These are phyloP conservation scores for Amaranthus hypochondriacus DNA, from an alignment of 148 eudicot genomes.

Conservation along the genomic window DNA sequence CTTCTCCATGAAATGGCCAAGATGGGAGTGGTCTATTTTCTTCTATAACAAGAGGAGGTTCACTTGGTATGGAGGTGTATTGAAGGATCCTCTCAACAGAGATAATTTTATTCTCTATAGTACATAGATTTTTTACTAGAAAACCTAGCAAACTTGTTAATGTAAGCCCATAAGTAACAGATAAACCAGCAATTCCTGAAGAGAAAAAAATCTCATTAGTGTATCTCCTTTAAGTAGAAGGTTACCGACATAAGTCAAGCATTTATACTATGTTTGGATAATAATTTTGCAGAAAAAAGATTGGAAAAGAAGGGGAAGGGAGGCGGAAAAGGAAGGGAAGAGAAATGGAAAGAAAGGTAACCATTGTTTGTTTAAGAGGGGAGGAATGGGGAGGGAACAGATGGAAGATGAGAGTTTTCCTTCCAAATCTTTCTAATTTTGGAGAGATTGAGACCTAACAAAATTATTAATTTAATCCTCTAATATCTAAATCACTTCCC, in stretches of 20 bases:
- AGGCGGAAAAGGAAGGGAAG: no score
- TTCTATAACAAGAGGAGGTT: constrained; percentile 55
- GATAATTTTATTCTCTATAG: constrained; percentile 52
- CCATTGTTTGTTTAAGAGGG: no score
- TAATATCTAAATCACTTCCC: no score
- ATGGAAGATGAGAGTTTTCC: no score
- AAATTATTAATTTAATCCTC: no score
- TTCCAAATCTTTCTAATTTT: no score
- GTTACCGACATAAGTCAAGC: not conserved
- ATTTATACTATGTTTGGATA: no score
- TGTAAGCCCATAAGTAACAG: constrained; percentile 56
- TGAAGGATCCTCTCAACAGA: constrained; percentile 66
- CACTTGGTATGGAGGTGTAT: constrained; percentile 41
- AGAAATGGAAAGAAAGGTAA: no score
- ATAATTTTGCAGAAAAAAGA: no score
- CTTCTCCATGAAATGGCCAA: constrained; percentile 54
- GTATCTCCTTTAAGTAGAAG: not conserved
- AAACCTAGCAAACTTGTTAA: constrained; percentile 39
- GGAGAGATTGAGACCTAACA: no score
- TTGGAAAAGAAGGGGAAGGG: no score
- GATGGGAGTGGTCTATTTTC: constrained; percentile 37
- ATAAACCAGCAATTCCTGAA: constrained; percentile 55
- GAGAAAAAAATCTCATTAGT: not conserved
- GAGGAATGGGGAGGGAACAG: no score
- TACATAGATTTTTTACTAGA: constrained; percentile 45